Evolutionary conservation across 768 basidiomycete genomes (phyloP), one percentile per base, ranked within the genome.

Genomic region (Tulasnella sp.): DNA sequence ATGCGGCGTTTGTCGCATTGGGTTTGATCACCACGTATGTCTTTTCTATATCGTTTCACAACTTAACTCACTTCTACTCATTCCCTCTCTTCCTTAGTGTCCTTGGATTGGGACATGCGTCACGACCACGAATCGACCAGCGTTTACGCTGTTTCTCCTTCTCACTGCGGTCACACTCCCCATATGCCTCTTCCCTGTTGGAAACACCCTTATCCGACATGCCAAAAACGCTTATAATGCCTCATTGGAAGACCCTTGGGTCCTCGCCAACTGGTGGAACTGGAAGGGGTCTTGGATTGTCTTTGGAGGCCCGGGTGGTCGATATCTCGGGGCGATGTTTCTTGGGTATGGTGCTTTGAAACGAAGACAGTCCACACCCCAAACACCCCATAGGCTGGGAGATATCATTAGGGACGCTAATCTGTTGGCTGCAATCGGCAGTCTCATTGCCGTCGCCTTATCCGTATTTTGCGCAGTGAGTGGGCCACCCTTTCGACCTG

Each of bases 81-180:
- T 24, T 9, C 38, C 3, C n/a, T 62, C n/a, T 14, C 34, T 39
- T 12, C 24, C 27, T 18, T 39, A 52, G 46, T 52, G 46, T 44
- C 42, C 68, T 72, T 71, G 68, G 77, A 78, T 78, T n/a, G 72
- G 78, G 38, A 79, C 73, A 42, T 79, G 78, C 73, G 56, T 79
- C 31, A 79, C 78, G n/a, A 79, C 73, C 1, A 75, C 73, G 12
- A 79, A 48, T 72, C 34, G 73, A 48, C 40, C 44, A n/a, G 14
- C 34, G 6, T 79, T 79, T 27, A 34, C 52, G 74, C 42, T 62
- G 24, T 79, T 79, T 21, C 44, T 74, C n/a, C 73, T 74, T 36
- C n/a, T 74, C 38, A 46, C 73, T 14, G 24, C 38, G 9, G 38
- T 46, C 38, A 74, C 73, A 40, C 44, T 74, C 5, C 44, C 73